phyloP scores from a whole-genome alignment of 2,329 filamentous ascomycete species.

The Leptosphaerulina australis region DNA sequence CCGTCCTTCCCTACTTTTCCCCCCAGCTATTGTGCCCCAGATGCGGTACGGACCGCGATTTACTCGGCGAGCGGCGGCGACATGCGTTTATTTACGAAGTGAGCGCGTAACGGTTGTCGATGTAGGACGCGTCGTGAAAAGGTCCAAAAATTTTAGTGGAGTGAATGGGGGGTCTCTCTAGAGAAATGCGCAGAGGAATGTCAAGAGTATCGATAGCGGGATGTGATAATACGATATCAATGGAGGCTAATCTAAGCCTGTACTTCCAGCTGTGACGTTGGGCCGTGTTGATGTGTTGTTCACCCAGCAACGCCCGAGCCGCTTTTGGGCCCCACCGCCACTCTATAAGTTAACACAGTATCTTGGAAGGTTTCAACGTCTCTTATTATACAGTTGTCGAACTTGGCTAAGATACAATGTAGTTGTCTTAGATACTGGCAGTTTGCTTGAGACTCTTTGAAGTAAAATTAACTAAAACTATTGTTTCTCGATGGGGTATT shows the following conservation, averaged over 20 bases:
- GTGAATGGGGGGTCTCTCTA: too few species aligned
- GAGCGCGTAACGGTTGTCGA: slow-evolving; percentile 4
- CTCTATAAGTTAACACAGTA: background rate
- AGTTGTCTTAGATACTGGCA: too few species aligned
- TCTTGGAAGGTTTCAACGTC: background rate
- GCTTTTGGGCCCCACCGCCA: slow-evolving; percentile 1
- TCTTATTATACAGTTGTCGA: background rate
- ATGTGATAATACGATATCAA: slow-evolving; percentile 5
- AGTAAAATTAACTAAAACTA: background rate
- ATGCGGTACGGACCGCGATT: slow-evolving; percentile 19
- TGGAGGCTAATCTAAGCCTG: slow-evolving; percentile 4
- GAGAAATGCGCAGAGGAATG: background rate
- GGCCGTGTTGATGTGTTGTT: slow-evolving; percentile 6
- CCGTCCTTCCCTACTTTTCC: background rate
- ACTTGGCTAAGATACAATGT: background rate
- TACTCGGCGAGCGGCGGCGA: slow-evolving; percentile 18
- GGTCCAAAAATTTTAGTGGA: too few species aligned
- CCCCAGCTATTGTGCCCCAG: slow-evolving; percentile 9
- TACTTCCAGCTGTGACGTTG: slow-evolving; percentile 11
- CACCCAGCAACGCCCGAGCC: slow-evolving; percentile 1
- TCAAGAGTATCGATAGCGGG: slow-evolving; percentile 15
- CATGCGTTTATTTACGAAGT: slow-evolving; percentile 17
- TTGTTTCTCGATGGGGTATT: too few species aligned
- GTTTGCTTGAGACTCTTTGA: too few species aligned
- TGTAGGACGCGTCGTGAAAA: slow-evolving; percentile 3